Base-by-base conservation (phyloP, 202 grass and related monocot species). In the Cymbopogon flexuosus region DNA sequence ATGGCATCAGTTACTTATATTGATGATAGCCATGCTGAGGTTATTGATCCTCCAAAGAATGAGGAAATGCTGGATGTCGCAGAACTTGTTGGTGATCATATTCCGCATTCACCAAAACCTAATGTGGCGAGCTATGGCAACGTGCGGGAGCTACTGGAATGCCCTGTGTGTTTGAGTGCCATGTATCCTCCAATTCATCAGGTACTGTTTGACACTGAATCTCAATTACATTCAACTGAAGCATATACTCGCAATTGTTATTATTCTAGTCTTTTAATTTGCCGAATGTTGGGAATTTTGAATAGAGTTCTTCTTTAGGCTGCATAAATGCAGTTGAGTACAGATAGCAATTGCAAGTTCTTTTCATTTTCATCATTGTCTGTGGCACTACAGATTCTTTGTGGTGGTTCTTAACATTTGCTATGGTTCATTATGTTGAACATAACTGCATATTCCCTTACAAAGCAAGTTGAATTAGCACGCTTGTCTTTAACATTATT, bases 181-280 rank as follows among this genome's bases (percentile, higher is more conserved):
- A 98, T 98, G 95, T 98, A 95, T 85, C 95, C 95, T 80, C 95
- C 95, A 79, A 98, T 98, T 77, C 92, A 98, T 86, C 95, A 98
- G 88, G 95, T 98, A 54, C 56, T 63, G 23, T 41, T 81, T 84
- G 16, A 52, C 54, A 37, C 56, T 66, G 14, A 72, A 72, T 60
- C 85, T 52, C 13, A n/a, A 13, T 45, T 77, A 24, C 21, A 67
- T 79, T 76, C 43, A 37, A 1, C n/a, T 69, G n/a, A 49, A 52
- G 40, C 59, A 33, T 65, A 3, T 77, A 14, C 19, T 70, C 71
- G 58, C 5, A 69, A 13, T 58, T 52, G 12, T 42, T 30, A 6
- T 89, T 34, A 22, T 61, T 68, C 67, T 52, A 68, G 58, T 16
- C 4, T 87, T 76, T 58, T 45, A 19, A 62, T 4, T 14, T 63